Evolutionary conservation across 176 grass and related monocot genomes (phyloP).

Genomic region (Ampelocalamus luodianensis): DNA sequence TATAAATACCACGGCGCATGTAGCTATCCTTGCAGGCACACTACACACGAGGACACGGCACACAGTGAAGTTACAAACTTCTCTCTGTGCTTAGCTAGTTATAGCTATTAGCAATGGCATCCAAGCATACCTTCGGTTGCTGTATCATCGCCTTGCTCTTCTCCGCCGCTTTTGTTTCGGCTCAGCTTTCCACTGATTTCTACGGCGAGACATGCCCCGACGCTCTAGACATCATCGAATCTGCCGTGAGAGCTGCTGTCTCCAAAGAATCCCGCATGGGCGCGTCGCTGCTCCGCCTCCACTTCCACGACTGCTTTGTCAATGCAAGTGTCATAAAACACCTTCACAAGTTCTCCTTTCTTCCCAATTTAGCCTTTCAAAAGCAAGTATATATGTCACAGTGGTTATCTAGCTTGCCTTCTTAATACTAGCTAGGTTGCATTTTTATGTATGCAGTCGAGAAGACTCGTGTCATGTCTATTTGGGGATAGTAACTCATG

Average conservation of each 20-base stretch:
- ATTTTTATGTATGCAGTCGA: not conserved
- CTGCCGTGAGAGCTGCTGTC: constrained; percentile 54
- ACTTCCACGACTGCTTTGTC: constrained; percentile 66
- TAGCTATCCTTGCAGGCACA: constrained; percentile 45
- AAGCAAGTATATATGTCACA: not conserved
- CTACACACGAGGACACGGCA: no score
- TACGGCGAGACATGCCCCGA: constrained; percentile 59
- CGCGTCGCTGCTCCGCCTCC: constrained; percentile 61
- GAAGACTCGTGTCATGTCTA: not conserved
- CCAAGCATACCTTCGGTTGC: constrained; percentile 20
- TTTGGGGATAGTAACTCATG: no score
- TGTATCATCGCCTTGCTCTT: constrained; percentile 31
- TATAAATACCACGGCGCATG: constrained; percentile 47
- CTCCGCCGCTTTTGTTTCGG: constrained; percentile 28
- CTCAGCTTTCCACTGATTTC: constrained; percentile 62
- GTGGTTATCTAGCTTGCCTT: not conserved
- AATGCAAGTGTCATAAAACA: constrained; percentile 32
- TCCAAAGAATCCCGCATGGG: constrained; percentile 67
- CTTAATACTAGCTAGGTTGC: not conserved
- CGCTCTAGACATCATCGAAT: constrained; percentile 57
- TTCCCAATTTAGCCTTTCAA: not conserved
- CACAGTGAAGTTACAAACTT: not conserved
- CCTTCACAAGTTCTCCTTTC: not conserved
- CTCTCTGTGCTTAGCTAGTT: not conserved
- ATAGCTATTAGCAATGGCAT: constrained; percentile 42